These are phyloP conservation scores for Elongisporangium prolatum DNA, from an alignment of 352 stramenopile species.

Conservation along the genomic window DNA sequence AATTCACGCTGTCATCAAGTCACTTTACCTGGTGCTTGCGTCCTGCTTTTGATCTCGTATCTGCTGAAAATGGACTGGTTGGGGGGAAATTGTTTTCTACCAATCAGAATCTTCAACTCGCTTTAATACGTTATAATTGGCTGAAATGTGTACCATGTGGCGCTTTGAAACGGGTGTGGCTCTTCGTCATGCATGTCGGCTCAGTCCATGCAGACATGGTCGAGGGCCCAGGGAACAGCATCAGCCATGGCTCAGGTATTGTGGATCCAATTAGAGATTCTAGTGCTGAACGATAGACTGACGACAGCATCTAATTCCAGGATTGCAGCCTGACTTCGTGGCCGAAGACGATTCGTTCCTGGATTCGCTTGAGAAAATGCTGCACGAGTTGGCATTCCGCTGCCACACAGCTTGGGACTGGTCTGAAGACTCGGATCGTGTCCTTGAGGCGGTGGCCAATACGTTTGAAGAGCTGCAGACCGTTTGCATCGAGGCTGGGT, in stretches of 20 bases:
- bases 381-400: constrained; percentile 1
- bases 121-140: not conserved
- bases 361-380: constrained; percentile 9
- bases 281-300: not conserved
- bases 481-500: constrained; percentile 21
- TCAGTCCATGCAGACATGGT: not conserved
- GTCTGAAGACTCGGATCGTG: constrained; percentile 10
- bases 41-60: not conserved
- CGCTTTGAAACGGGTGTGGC: not conserved
- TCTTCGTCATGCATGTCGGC: not conserved
- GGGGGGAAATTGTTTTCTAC: not conserved
- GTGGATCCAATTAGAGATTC: not conserved
- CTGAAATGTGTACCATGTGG: not conserved
- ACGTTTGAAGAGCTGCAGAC: constrained; percentile 18
- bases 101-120: not conserved
- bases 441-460: constrained; percentile 1
- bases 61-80: not conserved
- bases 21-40: not conserved
- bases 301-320: not conserved
- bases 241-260: not conserved
- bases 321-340: constrained; percentile 10
- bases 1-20: not conserved
- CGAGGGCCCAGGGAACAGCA: not conserved
- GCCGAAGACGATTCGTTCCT: constrained; percentile 31
- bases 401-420: constrained; percentile 12